Base-by-base conservation (phyloP, 129 eudicot genomes). In the Cynara cardunculus region DNA sequence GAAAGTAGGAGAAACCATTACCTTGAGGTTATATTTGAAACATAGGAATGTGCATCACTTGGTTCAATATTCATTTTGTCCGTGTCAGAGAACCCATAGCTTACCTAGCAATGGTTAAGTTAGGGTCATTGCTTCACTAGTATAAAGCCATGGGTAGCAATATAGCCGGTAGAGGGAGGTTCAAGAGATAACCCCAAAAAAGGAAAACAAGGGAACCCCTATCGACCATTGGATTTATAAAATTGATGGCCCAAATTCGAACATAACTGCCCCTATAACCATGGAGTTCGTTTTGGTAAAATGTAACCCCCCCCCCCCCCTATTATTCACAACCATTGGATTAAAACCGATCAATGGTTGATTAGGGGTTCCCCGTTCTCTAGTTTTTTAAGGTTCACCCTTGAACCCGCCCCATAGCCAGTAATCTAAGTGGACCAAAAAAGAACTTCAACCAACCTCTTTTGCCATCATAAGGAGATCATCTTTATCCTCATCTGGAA, bases 1-100 rank as follows among this genome's bases (percentile, higher is more conserved):
- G 22, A 18, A 12, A 25, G 16, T 34, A 69, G 69, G 77, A 56
- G 28, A 22, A 78, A 32, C 72, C 25, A 62, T 13, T 79, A 84
- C 87, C 87, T 84, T 80, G 77, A 84, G 67, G 74, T 76, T 69
- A 84, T 80, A 39, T 84, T 61, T 73, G 67, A 22, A 44, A 84
- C 65, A 74, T 37, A 16, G 3, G 81, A 71, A 80, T 84, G 30
- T 67, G 78, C 74, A 69, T 74, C 6, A 71, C 31, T 80, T 16
- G 87, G 84, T 74, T 84, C 81, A 69, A 69, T 69, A 46, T 12
- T 61, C 81, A 84, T 69, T 34, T 65, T 84, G 69, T 74, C 78
- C 41, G 67, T 35, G 64, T 70, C n/a, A 3, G 87, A 74, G 59
- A 79, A 80, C 76, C 81, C 66, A 4, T 64, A 16, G 69, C 73